Base-by-base conservation (phyloP, 352 stramenopile species). In the Pythium vanterpoolii region DNA sequence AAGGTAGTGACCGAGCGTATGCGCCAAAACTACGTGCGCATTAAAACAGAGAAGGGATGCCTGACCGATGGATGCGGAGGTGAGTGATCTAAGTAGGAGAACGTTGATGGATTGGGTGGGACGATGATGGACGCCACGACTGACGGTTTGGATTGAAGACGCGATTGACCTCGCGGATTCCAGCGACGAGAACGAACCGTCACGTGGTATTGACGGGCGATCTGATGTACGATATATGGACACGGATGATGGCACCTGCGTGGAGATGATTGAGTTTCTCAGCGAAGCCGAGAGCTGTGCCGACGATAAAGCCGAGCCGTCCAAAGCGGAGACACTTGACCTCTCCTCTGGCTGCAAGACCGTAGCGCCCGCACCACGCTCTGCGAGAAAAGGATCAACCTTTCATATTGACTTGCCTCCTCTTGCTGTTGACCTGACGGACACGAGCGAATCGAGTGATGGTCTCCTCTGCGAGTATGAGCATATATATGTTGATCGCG, bases 391-490 rank as follows among this genome's bases (percentile, higher is more conserved):
- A 31, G 43, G 5, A 14, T 50, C 43, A 18, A 50, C 43, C 5
- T 19, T 30, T 18, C 8, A 31, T 30, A 31, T 30, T 9, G 45
- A 52, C 9, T 52, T 18, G 45, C 23, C 23, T 34, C 45, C 9
- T 4, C 13, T 14, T 10, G 42, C 47, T 23, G 47, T 54, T 5
- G 18, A 54, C 18, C 47, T 54, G 18, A 54, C 47, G 47, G 4
- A n/a, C 27, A n/a, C 47, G 26, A 16, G 47, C 43, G 8, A 30
- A 23, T 5, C 6, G 9, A 5, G 7, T 30, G 43, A 23, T n/a
- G 45, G 16, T 38, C 26, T 38, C 14, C 24, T 66, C 26, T 51
- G 48, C 27, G 58, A 66, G 34, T 49, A 66, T 31, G 58, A 66
- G 33, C 40, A 39, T 3, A 38, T 60, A 6, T 64, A 58, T 39